Conservation (phyloP, 768 basidiomycete genomes). For the Lentinula detonsa region DNA sequence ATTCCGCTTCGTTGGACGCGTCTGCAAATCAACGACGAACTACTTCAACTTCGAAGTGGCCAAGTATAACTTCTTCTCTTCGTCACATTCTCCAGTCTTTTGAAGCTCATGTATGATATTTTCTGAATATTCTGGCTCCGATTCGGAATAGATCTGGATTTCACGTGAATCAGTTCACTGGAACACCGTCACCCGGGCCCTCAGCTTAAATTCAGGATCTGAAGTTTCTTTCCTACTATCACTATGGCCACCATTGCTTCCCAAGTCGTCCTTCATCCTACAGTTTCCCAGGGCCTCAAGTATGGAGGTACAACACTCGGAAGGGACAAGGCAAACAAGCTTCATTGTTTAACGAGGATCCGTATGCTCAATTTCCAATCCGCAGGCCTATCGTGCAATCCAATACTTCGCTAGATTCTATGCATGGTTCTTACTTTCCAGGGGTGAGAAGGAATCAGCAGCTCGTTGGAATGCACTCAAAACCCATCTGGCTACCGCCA, state of each 20-base stretch:
- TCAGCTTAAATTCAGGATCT: background rate
- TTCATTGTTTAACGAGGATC: background rate
- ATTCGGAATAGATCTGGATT: background rate
- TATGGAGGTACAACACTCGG: conserved; percentile 78
- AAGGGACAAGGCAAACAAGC: conserved; percentile 72
- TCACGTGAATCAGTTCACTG: background rate
- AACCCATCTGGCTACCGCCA: conserved; percentile 71
- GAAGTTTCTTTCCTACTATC: conserved; percentile 2
- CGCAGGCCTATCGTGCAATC: conserved; percentile 77
- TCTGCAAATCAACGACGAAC: background rate
- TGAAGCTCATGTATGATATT: background rate
- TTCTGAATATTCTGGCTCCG: background rate
- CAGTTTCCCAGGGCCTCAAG: conserved; percentile 68
- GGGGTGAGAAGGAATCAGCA: conserved; percentile 66
- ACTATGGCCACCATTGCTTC: conserved; percentile 52
- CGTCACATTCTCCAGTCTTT: no score
- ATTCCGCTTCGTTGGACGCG: background rate
- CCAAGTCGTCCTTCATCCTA: conserved; percentile 83
- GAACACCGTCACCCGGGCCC: background rate
- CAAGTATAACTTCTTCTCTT: no score
- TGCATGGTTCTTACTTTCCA: conserved; percentile 71
- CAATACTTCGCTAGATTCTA: conserved; percentile 91
- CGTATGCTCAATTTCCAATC: background rate
- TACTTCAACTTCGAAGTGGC: no score
- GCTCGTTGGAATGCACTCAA: conserved; percentile 83